phyloP scores from a whole-genome alignment of 2,329 filamentous ascomycete species.

The Pyricularia sp. region DNA sequence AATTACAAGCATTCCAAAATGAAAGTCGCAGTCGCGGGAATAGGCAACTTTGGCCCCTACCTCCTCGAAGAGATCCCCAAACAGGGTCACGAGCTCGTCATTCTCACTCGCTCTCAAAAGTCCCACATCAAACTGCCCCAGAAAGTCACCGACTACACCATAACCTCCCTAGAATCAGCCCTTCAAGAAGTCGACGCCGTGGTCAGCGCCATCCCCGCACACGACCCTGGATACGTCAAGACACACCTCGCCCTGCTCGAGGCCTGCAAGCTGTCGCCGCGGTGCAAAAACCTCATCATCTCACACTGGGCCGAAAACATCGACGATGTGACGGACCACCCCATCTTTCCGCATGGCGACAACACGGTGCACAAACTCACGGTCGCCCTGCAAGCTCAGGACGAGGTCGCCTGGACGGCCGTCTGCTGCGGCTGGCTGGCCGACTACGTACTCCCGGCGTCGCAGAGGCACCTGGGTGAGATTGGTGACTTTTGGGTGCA shows the following conservation, averaged over 20 bases:
- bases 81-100: conserved; percentile 2
- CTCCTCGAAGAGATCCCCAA: conserved; percentile 8
- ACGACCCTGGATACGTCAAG: background rate
- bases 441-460: conserved; percentile 7
- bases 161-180: background rate
- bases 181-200: conserved; percentile 7
- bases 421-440: conserved; percentile 7
- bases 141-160: conserved; percentile 6
- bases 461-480: background rate
- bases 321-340: conserved; percentile 2
- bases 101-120: conserved; percentile 7
- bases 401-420: conserved; percentile 5
- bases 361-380: background rate
- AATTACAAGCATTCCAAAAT: background rate
- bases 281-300: conserved; percentile 5
- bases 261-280: conserved; percentile 3
- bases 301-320: conserved; percentile 6
- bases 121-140: conserved; percentile 1
- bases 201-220: conserved; percentile 2
- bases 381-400: conserved; percentile 5
- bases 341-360: background rate
- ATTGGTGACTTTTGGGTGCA: too few species aligned
- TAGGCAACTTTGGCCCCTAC: conserved; percentile 8
- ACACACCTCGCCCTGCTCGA: conserved; percentile 6
- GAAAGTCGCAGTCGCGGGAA: conserved; percentile 7